Percentiles rank a stretch among this genome's conserved stretches.
These are phyloP conservation scores for Diplogelasinospora grovesii DNA, from an alignment of 495 filamentous ascomycete species.

Conservation along the genomic window DNA sequence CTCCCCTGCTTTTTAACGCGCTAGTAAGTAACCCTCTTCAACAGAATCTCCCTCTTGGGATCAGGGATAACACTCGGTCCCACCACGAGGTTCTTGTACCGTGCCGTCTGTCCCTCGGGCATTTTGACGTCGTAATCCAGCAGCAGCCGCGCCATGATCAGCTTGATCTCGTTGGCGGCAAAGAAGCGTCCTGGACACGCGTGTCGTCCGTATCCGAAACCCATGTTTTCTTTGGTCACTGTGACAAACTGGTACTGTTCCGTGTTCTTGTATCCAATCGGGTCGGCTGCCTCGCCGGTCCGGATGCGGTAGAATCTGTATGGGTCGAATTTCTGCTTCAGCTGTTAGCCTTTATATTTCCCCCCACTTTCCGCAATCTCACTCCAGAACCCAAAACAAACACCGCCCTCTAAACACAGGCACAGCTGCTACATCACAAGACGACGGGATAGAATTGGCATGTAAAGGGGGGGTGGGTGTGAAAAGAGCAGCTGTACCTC, in stretches of 20 bases:
- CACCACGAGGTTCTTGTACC: slow-evolving; percentile 7
- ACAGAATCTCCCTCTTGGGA: neutral
- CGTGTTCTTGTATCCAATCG: neutral
- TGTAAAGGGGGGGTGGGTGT: neutral
- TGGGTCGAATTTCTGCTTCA: too few relatives aligned
- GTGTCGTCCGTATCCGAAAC: neutral
- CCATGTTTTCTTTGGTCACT: neutral
- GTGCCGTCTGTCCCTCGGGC: slow-evolving; percentile 10
- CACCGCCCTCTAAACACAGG: too few relatives aligned
- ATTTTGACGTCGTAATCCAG: slow-evolving; percentile 49
- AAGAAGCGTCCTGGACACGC: slow-evolving; percentile 55
- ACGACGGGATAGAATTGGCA: too few relatives aligned
- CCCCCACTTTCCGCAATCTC: too few relatives aligned
- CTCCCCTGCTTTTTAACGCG: too few relatives aligned
- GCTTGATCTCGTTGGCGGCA: slow-evolving; percentile 44
- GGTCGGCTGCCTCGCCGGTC: neutral
- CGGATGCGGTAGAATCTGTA: too few relatives aligned
- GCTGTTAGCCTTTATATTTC: too few relatives aligned
- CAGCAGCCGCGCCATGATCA: slow-evolving; percentile 47
- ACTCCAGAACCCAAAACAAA: too few relatives aligned
- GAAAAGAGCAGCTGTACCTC: neutral
- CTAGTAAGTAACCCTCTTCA: neutral
- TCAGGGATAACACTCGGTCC: neutral
- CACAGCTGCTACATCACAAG: too few relatives aligned
- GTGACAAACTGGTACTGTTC: neutral